phyloP scores from a whole-genome alignment of 768 basidiomycete species.

The Pleurotus tuber-regium region DNA sequence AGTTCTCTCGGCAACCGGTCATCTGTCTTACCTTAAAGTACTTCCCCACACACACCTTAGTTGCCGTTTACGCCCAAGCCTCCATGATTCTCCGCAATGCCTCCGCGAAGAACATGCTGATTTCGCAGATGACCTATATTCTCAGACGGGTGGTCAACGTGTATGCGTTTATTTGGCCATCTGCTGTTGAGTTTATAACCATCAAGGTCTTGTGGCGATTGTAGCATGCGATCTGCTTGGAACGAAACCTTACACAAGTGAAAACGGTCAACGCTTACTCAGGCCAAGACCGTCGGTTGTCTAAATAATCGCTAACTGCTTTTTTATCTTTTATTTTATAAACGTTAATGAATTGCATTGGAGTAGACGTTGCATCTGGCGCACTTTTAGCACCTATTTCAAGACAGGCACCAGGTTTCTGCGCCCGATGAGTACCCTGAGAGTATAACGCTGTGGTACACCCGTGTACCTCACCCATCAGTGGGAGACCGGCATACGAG shows the following conservation, averaged over 20 bases:
- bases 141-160: constrained; percentile 5
- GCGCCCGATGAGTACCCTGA: background rate
- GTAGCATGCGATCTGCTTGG: constrained; percentile 2
- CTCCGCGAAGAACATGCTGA: constrained; percentile 5
- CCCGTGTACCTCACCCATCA: too few species aligned
- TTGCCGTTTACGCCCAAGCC: constrained; percentile 4
- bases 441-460: background rate
- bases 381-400: background rate
- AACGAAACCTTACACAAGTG: too few species aligned
- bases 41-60: constrained; percentile 6
- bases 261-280: too few species aligned
- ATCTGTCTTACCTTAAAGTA: constrained; percentile 2
- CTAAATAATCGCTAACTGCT: too few species aligned
- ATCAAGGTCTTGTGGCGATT: background rate
- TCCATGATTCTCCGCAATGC: constrained; percentile 2
- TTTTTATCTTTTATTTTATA: too few species aligned
- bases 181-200: constrained; percentile 2
- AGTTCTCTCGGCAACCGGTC: constrained; percentile 11
- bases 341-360: too few species aligned
- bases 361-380: background rate
- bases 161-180: constrained; percentile 6
- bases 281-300: too few species aligned
- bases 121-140: background rate
- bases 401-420: background rate
- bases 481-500: background rate